Base-by-base conservation (phyloP, 768 basidiomycete species). In the Russula emetica region DNA sequence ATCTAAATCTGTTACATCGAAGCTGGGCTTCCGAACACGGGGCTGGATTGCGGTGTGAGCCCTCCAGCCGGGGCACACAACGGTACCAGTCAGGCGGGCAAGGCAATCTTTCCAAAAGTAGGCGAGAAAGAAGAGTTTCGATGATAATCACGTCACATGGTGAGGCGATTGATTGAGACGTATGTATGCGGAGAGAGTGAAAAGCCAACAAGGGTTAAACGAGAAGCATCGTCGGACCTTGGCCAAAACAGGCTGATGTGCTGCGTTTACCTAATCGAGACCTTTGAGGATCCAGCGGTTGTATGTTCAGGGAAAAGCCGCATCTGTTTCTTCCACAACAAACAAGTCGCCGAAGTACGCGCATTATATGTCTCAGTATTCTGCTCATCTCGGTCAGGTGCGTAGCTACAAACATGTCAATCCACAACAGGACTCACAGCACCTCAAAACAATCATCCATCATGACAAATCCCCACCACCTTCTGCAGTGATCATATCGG, bases 31-130 rank as follows among this genome's bases (percentile, higher is more conserved):
- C 62, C 56, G 32, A 63, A 59, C 62, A 63, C 26, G 44, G 55
- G 3, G 20, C 34, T 22, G 7, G n/a, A 42, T 13, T 42, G 5
- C 26, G 16, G 42, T 51, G n/a, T 44, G 60, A 61, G 60, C 60
- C 60, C 28, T 55, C 32, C 53, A 32, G 38, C 34, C 53, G 60
- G 60, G 38, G 28, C 58, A n/a, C 22, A 38, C 32, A 49, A n/a
- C n/a, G n/a, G n/a, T n/a, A n/a, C n/a, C n/a, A n/a, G n/a, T n/a
- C n/a, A n/a, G n/a, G n/a, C n/a, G n/a, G n/a, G n/a, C 44, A 61
- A 54, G 53, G 53, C 53, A 64, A 64, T 64, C 63, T 60, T 60
- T 50, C 63, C 58, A 64, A 64, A 64, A 64, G 54, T 28, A 50
- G 55, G 61, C 45, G 28, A 60, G 28, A 55, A 52, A 47, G 52